These are phyloP conservation scores for Clitopilus passeckerianus DNA, from an alignment of 768 basidiomycete genomes.

Conservation along the genomic window DNA sequence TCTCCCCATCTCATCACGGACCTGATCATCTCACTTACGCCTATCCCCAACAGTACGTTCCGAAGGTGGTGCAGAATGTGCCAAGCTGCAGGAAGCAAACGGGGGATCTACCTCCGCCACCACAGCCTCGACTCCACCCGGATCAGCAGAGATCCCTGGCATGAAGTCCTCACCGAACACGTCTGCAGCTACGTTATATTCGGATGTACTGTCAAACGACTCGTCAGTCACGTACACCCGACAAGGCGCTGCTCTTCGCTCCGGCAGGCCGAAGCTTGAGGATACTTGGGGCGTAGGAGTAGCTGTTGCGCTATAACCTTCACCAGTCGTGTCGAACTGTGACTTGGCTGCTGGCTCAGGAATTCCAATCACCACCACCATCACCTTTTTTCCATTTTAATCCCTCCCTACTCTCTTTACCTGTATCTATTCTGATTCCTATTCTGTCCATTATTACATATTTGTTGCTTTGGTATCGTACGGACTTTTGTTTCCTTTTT, in stretches of 20 bases:
- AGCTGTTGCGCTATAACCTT: neutral
- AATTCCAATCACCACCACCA: too few species aligned
- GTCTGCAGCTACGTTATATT: neutral
- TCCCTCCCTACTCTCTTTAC: neutral
- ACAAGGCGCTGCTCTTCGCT: neutral
- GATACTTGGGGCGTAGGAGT: constrained; percentile 1
- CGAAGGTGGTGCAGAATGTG: constrained; percentile 78
- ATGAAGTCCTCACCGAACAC: neutral
- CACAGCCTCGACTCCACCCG: neutral
- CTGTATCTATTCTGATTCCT: constrained; percentile 2
- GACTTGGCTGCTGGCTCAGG: neutral
- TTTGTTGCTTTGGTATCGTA: neutral
- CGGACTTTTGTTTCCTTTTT: neutral
- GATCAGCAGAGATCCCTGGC: neutral
- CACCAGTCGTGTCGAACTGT: neutral
- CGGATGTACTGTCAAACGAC: neutral
- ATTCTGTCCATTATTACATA: neutral
- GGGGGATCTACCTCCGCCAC: constrained; percentile 5
- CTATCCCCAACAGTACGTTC: constrained; percentile 51
- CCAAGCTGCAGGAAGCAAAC: constrained; percentile 29
- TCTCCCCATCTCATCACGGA: neutral
- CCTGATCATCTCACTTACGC: neutral
- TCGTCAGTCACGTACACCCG: neutral
- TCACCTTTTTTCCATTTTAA: neutral
- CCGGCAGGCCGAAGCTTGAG: neutral